A percentile compares a stretch with the other conserved stretches of the same genome.
Conservation (phyloP, 768 basidiomycete genomes). For the Infundibulicybe gibba region DNA sequence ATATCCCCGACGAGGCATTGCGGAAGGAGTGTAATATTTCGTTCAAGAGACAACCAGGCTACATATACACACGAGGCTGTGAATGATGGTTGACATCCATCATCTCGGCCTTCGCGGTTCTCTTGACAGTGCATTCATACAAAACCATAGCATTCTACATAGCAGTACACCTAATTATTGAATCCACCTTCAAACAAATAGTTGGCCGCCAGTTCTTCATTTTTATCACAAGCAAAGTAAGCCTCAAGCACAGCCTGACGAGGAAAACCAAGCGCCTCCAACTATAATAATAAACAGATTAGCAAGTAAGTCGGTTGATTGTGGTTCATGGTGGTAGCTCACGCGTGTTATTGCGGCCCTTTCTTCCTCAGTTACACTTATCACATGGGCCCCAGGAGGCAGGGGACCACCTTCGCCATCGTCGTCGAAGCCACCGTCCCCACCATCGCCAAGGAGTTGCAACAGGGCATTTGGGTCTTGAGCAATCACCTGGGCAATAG, state of each 20-base stretch:
- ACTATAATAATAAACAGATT: conserved; percentile 36
- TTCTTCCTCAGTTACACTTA: conserved; percentile 86
- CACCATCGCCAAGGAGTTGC: conserved; percentile 55
- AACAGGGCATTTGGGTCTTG: conserved; percentile 70
- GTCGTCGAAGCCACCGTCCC: conserved; percentile 30
- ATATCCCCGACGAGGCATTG: not conserved
- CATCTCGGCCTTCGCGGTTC: no score
- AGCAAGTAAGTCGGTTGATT: not conserved
- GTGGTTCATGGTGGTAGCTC: conserved; percentile 24
- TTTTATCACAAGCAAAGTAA: conserved; percentile 93
- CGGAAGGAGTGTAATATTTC: no score
- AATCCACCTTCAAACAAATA: conserved; percentile 79
- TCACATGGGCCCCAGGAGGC: conserved; percentile 53
- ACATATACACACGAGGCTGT: not conserved
- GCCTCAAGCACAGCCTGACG: conserved; percentile 83
- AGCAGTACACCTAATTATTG: conserved; percentile 33
- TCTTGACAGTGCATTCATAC: not conserved
- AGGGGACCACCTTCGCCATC: conserved; percentile 38
- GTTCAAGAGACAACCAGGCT: no score
- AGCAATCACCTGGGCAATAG: conserved; percentile 63
- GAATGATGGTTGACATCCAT: not conserved
- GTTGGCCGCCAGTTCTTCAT: conserved; percentile 95
- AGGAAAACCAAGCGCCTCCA: conserved; percentile 85
- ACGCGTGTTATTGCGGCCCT: conserved; percentile 86
- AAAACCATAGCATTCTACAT: not conserved